Percentiles rank a stretch among this genome's conserved stretches.
Conservation (phyloP, 2,329 filamentous ascomycete species). For the Botryosphaeria agaves region DNA sequence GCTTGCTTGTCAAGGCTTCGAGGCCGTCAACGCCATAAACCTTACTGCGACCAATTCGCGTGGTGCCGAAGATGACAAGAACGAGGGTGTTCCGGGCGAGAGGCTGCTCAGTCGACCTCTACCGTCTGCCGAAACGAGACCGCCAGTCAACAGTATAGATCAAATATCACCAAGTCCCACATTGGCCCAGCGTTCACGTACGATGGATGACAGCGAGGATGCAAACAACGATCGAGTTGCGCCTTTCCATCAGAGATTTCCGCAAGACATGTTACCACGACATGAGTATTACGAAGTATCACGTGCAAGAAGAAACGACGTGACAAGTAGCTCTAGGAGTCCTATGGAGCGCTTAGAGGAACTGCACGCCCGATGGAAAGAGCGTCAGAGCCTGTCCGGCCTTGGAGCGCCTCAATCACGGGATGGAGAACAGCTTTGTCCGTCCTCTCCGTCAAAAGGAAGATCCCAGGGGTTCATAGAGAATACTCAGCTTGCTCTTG, state of each 20-base stretch:
- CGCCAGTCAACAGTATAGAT: not conserved
- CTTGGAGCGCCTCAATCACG: not conserved
- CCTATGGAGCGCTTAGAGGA: not conserved
- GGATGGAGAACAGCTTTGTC: not conserved
- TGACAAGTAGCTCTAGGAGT: not conserved
- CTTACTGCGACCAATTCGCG: not conserved
- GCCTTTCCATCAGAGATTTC: not conserved
- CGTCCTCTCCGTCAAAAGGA: not conserved
- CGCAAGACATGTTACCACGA: not conserved
- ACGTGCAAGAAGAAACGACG: not conserved
- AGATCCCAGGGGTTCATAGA: slow-evolving; percentile 14
- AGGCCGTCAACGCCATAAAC: slow-evolving; percentile 6
- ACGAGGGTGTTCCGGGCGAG: not conserved
- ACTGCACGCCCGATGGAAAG: not conserved
- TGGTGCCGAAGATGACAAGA: not conserved
- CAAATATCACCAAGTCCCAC: not conserved
- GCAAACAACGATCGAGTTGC: not conserved
- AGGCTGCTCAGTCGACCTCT: too few relatives aligned
- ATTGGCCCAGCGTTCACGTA: not conserved
- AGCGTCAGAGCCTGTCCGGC: not conserved
- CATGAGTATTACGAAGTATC: not conserved
- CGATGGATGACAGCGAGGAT: not conserved
- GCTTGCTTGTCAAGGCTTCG: slow-evolving; percentile 21
- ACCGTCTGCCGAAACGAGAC: not conserved
- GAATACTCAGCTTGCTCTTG: slow-evolving; percentile 24